phyloP scores from a whole-genome alignment of 495 filamentous ascomycete species.

The Neurospora sp. region DNA sequence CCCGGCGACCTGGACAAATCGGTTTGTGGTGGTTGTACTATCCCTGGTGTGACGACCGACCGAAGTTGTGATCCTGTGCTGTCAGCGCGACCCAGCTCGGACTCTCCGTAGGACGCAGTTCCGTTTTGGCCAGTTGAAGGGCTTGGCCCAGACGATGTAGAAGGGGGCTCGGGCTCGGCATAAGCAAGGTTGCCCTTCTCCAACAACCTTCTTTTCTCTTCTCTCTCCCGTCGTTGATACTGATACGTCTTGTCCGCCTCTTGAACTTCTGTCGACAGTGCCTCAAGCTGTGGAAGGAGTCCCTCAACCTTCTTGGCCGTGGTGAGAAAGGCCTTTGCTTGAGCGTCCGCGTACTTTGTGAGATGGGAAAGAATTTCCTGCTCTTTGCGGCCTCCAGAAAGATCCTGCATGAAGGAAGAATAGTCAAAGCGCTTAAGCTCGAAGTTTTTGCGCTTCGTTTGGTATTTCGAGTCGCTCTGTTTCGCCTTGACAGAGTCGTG shows the following conservation, averaged over 20 bases:
- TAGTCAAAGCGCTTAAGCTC: constrained; percentile 98
- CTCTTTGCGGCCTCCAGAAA: constrained; percentile 94
- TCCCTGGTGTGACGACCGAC: constrained; percentile 18
- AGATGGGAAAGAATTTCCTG: constrained; percentile 94
- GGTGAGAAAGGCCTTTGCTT: constrained; percentile 71
- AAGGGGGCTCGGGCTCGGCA: constrained; percentile 54
- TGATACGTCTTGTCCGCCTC: constrained; percentile 94
- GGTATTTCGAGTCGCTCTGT: constrained; percentile 96
- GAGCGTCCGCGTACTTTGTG: constrained; percentile 87
- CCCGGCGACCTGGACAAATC: constrained; percentile 38
- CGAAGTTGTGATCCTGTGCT: constrained; percentile 60
- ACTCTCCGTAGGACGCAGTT: constrained; percentile 40
- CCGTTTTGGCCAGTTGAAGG: constrained; percentile 29
- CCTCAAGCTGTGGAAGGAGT: constrained; percentile 84
- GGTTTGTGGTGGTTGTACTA: constrained; percentile 19
- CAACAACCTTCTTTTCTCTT: constrained; percentile 79
- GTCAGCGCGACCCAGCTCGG: constrained; percentile 59
- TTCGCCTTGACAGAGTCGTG: constrained; percentile 96
- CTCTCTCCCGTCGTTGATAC: constrained; percentile 81
- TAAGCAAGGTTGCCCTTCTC: constrained; percentile 84
- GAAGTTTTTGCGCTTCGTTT: constrained; percentile 84
- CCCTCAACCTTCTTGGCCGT: constrained; percentile 81
- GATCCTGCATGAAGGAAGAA: constrained; percentile 97
- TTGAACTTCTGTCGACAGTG: constrained; percentile 78
- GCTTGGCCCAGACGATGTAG: constrained; percentile 16